Evolutionary conservation across 208 protist species (phyloP).

Genomic region (Acanthamoeba sp.): DNA sequence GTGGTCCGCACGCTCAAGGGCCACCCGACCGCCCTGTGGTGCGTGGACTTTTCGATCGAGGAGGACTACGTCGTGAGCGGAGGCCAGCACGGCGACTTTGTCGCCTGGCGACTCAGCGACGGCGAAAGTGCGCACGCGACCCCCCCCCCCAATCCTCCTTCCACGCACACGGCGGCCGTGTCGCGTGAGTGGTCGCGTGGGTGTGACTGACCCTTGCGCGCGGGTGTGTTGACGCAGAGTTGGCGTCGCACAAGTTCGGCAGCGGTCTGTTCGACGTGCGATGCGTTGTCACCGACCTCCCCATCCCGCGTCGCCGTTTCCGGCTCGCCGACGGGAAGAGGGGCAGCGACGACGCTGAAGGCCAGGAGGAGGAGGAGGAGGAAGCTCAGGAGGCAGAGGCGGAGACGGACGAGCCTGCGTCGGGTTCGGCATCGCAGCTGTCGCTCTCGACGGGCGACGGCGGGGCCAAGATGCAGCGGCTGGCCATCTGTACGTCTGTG

Average conservation of each 20-base stretch:
- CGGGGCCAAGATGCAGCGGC: not conserved
- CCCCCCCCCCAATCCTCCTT: not conserved
- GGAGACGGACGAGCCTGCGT: not conserved
- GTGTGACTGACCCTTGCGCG: not conserved
- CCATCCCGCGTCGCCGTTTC: not conserved
- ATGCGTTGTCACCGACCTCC: not conserved
- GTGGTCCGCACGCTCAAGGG: conserved; percentile 16
- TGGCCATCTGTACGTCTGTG: conserved; percentile 28
- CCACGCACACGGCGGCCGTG: not conserved
- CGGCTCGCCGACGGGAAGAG: not conserved
- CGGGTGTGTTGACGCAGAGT: not conserved
- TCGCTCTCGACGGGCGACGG: not conserved
- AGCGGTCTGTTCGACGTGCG: conserved; percentile 62
- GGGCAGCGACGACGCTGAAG: not conserved
- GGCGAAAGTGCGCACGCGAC: not conserved
- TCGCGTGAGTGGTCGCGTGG: too few relatives aligned
- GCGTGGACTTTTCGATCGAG: conserved; percentile 63
- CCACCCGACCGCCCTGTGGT: conserved; percentile 35
- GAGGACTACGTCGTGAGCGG: conserved; percentile 54
- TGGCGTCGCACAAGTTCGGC: conserved; percentile 1
- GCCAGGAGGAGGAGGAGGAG: not conserved
- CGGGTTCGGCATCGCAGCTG: not conserved
- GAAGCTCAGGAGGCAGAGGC: not conserved
- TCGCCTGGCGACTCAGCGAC: conserved; percentile 16
- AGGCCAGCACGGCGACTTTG: conserved; percentile 38